phyloP scores from a whole-genome alignment of 169 alveolate species.

The Plasmodium inui region DNA sequence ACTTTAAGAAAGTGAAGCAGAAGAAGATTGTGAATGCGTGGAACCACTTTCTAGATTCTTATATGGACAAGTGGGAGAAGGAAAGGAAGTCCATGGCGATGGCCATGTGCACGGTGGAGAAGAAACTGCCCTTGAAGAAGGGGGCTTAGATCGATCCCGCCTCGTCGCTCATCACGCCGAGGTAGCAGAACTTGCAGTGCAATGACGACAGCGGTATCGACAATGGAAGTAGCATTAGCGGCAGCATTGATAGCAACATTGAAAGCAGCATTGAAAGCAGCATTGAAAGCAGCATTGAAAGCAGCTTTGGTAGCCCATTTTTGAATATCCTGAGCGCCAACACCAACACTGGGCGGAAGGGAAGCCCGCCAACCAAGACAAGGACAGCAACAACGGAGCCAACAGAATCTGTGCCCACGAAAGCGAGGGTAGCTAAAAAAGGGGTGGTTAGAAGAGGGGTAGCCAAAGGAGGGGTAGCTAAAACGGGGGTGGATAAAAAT shows the following conservation, averaged over 20 bases:
- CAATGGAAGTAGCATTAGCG: not conserved
- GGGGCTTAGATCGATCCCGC: not conserved
- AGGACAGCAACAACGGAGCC: not conserved
- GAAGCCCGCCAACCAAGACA: not conserved
- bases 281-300: not conserved
- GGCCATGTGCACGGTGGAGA: not conserved
- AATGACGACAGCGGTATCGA: not conserved
- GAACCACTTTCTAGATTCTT: not conserved
- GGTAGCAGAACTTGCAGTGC: not conserved
- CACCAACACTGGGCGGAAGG: not conserved
- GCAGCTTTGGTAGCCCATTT: not conserved
- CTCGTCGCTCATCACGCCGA: not conserved
- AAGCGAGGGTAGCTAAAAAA: too few species aligned
- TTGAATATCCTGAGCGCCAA: not conserved
- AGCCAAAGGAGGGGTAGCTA: too few species aligned
- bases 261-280: not conserved
- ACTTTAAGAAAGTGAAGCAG: not conserved
- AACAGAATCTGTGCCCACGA: not conserved
- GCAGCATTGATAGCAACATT: not conserved
- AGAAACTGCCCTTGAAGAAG: not conserved
- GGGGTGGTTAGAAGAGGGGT: too few species aligned
- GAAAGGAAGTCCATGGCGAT: not conserved
- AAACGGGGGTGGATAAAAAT: too few species aligned
- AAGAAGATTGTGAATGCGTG: not conserved
- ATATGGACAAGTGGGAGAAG: slow-evolving; percentile 1